Base-by-base conservation (phyloP, 192 early-diverging fungal species). In the Geosiphon pyriformis region DNA sequence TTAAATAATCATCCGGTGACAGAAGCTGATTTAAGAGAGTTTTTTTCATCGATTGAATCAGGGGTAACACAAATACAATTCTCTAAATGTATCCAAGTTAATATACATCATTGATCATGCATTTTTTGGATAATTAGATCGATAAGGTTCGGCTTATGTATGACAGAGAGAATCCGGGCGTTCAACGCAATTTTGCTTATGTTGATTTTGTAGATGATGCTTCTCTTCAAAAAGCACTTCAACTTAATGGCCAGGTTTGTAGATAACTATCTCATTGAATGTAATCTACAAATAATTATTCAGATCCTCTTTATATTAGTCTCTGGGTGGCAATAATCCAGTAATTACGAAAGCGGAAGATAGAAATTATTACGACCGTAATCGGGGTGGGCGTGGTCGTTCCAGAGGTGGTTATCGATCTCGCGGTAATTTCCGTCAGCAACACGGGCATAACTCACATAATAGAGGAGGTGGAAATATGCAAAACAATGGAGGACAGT, bases 241-340 rank as follows among this genome's bases (percentile, higher is more conserved):
- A 20, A 27, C 37, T 65, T 8, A 54, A 42, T 65, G 63, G 63
- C n/a, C 50, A 54, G 63, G 63, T 65, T 34, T 27, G 20, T 54
- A 63, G 12, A n/a, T n/a, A 15, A 42, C 15, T 42, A 10, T 10
- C 15, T 42, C 6, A 42, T 42, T 42, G 15, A 42, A 42, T 42
- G 6, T 6, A 42, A 42, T 42, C 15, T 42, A 10, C 37, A 10
- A 42, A 42, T 42, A 42, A 6, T 10, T 42, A 42, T 42, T 10
- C 6, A 42, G 6, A 42, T 10, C 6, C 6, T 42, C 6, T 42
- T 10, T 42, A 10, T 10, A 10, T 42, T 42, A 42, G 37, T 10
- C 6, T 10, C 15, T 42, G 37, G 15, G 37, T 10, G 37, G 15
- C 6, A 15, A 42, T 42, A 42, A 6, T 10, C 37, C 15, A 42